Conservation (phyloP, 1,284 basidiomycete species). For the Cryptococcus sp. region DNA sequence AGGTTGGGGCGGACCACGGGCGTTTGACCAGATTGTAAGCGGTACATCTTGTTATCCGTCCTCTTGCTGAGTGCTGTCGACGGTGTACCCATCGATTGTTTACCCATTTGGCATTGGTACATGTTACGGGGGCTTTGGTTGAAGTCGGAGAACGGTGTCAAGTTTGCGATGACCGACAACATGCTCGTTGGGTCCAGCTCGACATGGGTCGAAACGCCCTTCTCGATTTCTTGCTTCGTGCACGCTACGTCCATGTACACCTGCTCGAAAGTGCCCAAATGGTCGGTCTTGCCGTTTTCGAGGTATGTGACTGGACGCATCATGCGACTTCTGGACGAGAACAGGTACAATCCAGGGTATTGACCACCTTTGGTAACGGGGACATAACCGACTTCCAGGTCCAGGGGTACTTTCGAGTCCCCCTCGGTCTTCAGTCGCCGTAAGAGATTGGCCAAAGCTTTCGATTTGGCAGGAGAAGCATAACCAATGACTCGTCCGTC, state of each 20-base stretch:
- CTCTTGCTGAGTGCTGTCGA: conserved; percentile 85
- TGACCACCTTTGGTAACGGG: conserved; percentile 89
- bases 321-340: conserved; percentile 86
- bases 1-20: conserved; percentile 90
- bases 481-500: conserved; percentile 97
- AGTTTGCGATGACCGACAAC: conserved; percentile 70
- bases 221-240: conserved; percentile 83
- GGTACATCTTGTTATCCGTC: conserved; percentile 99
- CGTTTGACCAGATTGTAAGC: conserved; percentile 91
- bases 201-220: conserved; percentile 80
- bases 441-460: conserved; percentile 77
- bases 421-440: conserved; percentile 96
- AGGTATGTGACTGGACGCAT: conserved; percentile 97
- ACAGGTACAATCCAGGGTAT: conserved; percentile 95
- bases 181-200: conserved; percentile 96
- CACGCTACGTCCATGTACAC: conserved; percentile 99
- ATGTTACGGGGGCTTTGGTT: conserved; percentile 72
- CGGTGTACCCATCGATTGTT: conserved; percentile 99
- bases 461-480: conserved; percentile 74
- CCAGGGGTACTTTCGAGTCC: conserved; percentile 77
- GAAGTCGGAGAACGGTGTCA: conserved; percentile 82
- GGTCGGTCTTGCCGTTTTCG: conserved; percentile 81
- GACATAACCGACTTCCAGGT: conserved; percentile 94
- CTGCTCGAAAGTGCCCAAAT: conserved; percentile 96
- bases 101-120: conserved; percentile 90